A percentile compares a stretch with the other conserved stretches of the same genome.
Conservation (phyloP, 1,284 basidiomycete species). For the Hymenochaete sp. region DNA sequence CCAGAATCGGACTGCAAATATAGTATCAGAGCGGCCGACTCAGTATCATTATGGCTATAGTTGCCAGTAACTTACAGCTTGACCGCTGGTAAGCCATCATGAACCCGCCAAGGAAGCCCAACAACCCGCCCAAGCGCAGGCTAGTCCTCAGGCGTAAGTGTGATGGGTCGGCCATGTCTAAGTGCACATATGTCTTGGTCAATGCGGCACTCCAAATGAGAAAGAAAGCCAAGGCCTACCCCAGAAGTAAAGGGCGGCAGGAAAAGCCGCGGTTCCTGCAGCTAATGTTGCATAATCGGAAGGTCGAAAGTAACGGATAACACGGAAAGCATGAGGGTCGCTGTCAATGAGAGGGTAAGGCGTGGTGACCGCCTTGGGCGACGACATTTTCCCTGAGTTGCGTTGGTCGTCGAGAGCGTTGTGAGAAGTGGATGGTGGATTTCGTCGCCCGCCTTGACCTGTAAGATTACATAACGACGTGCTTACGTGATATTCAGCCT, state of each 20-base stretch:
- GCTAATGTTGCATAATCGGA: slow-evolving; percentile 87
- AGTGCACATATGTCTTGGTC: neutral
- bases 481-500: too few species aligned
- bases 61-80: slow-evolving; percentile 62
- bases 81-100: slow-evolving; percentile 89
- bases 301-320: slow-evolving; percentile 82
- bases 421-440: too few species aligned
- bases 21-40: too few species aligned
- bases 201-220: neutral
- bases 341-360: slow-evolving; percentile 83
- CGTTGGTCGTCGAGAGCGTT: slow-evolving; percentile 19
- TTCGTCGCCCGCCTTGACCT: too few species aligned
- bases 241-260: slow-evolving; percentile 66
- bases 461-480: too few species aligned
- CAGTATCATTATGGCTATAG: too few species aligned
- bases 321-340: slow-evolving; percentile 87
- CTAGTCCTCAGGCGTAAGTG: slow-evolving; percentile 30
- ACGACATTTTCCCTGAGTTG: too few species aligned
- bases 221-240: slow-evolving; percentile 37
- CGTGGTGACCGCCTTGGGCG: slow-evolving; percentile 62
- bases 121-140: slow-evolving; percentile 39
- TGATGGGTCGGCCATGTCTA: slow-evolving; percentile 40
- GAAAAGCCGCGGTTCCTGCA: slow-evolving; percentile 72
- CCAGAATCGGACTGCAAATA: slow-evolving; percentile 81
- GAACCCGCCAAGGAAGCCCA: slow-evolving; percentile 85